Evolutionary conservation across 257 asterid genomes (phyloP), one percentile per base, ranked within the genome.

Genomic region (Echium plantagineum): DNA sequence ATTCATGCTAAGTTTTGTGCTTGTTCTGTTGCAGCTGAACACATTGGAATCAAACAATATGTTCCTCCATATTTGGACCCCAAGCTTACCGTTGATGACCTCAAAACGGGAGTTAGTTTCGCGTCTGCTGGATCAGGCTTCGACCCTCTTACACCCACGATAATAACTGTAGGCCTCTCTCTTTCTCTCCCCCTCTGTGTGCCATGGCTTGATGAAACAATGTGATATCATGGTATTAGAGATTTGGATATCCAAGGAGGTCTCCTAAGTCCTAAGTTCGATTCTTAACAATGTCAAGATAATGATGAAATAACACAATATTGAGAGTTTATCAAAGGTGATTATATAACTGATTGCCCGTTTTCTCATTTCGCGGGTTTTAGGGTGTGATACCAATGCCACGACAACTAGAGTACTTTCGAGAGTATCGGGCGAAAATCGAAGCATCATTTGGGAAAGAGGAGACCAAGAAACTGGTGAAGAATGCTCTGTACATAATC

Each of bases 121-220:
- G 97, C 94, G 15, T 89, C 95, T 15, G 93, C 95, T 7, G 94
- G 93, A 58, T 77, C 90, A 19, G 95, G 97, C 58, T 86, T 68
- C 64, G 94, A 84, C 81, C 93, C 94, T 20, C 86, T 84, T 26
- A 89, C 97, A 8, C 72, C 97, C 5, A 13, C 49, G 7, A 28
- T 56, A 59, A 63, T 86, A 38, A 64, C 74, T 59, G 97, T 89
- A 42, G 7, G 1, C 12, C 12, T 6, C 46, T 35, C 10, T 35
- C 12, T 28, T 28, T 28, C 32, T 28, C 32, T 0, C 32, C 32
- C 32, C 5, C 32, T n/a, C n/a, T 28, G 32, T 28, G 32, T 28
- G 32, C 5, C 32, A 3, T 28, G 7, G 32, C 32, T 24, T 28
- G 32, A 28, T 28, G 32, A 28, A 28, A 28, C 32, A 35, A 7